Base-by-base conservation (phyloP, 768 basidiomycete genomes). In the Myochromella boudieri region DNA sequence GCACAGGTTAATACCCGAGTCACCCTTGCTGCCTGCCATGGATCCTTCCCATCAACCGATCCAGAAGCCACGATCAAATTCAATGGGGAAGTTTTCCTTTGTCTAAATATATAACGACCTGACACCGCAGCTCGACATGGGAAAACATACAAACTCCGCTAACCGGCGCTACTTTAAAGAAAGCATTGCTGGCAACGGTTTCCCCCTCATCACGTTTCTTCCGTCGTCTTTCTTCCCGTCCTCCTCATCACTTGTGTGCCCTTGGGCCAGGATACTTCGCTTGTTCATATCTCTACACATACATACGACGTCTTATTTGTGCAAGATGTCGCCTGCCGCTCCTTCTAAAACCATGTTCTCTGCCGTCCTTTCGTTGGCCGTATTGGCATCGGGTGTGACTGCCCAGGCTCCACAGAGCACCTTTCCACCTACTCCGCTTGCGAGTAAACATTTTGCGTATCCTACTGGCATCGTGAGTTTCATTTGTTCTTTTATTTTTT, bases 391-490 rank as follows among this genome's bases (percentile, higher is more conserved):
- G 37, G 54, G 67, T 17, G 41, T 69, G 17, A 49, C 60, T 6
- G 36, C 52, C 22, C 56, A 55, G 25, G 44, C 52, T 39, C 62
- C 66, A n/a, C 68, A 70, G n/a, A 41, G 58, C 36, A 69, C 73
- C 6, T 76, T 67, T 54, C 78, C 71, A 24, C 65, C 74, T 1
- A 68, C 64, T 3, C 77, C 79, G 1, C 67, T 81, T 27, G 74
- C 71, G 17, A 63, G 60, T 40, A 80, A 80, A 49, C 63, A 61
- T 37, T 79, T 69, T 52, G 51, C 65, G 0, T 76, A 75, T 40
- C 78, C 77, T 1, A 54, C 45, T 22, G 70, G 61, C 29, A 68
- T 81, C 9, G 78, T 80, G 32, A 34, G 69, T 63, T n/a, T 15
- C 21, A 20, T 5, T 5, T 17, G 32, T 33, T 6, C n/a, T n/a